Percentiles rank a stretch among this genome's conserved stretches.
phyloP scores from a whole-genome alignment of 176 grass and related monocot species.

The Carex scoparia region DNA sequence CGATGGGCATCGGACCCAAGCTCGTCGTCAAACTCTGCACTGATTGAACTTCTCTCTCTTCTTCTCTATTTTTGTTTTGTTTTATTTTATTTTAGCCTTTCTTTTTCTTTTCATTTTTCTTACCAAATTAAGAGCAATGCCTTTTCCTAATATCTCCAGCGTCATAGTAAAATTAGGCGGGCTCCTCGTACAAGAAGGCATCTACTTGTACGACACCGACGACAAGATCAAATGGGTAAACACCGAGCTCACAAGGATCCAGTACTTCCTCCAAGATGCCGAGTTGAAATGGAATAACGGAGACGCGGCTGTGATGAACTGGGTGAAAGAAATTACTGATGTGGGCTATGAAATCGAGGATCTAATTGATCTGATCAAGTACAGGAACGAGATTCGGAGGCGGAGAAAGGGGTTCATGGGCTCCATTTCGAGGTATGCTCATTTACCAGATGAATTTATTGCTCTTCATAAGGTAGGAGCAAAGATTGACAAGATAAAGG shows the following conservation, averaged over 20 bases:
- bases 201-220: not conserved
- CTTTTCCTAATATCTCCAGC: not conserved
- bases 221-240: not conserved
- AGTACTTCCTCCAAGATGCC: conserved; percentile 2
- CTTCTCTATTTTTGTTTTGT: not conserved
- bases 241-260: conserved; percentile 1
- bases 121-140: conserved; percentile 1
- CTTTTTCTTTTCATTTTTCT: not conserved
- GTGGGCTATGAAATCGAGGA: conserved; percentile 7
- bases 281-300: conserved; percentile 11
- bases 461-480: conserved; percentile 16
- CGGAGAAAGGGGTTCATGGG: conserved; percentile 4
- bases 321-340: conserved; percentile 12
- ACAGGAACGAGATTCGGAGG: conserved; percentile 6
- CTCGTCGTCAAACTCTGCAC: no score
- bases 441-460: conserved; percentile 5
- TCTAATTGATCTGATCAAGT: conserved; percentile 8
- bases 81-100: not conserved
- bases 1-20: no score
- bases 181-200: conserved; percentile 5
- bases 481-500: conserved; percentile 16
- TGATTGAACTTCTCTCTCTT: no score
- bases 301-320: conserved; percentile 10
- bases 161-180: not conserved
- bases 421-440: conserved; percentile 16